Conservation (phyloP, 768 basidiomycete genomes). For the Xerocomellus amylosporus region DNA sequence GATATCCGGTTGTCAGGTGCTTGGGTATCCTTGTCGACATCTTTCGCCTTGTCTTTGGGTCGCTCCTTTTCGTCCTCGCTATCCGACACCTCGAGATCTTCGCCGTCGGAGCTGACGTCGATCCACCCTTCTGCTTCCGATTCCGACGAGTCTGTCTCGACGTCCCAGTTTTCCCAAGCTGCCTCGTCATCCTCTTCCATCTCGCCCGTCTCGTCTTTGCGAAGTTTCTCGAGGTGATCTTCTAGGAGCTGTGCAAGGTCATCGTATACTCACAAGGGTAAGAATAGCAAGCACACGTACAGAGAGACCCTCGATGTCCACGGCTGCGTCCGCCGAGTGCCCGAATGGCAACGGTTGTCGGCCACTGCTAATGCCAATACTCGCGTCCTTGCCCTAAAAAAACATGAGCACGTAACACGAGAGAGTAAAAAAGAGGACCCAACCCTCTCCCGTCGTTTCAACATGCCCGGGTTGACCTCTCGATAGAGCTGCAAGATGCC, state of each 20-base stretch:
- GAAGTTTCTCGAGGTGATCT: slow-evolving; percentile 73
- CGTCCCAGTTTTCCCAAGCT: slow-evolving; percentile 89
- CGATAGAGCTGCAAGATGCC: slow-evolving; percentile 87
- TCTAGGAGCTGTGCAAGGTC: slow-evolving; percentile 65
- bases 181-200: slow-evolving; percentile 63
- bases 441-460: slow-evolving; percentile 85
- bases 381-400: slow-evolving; percentile 83
- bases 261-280: neutral
- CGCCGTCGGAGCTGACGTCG: slow-evolving; percentile 67
- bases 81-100: slow-evolving; percentile 74
- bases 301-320: slow-evolving; percentile 86
- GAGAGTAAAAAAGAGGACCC: slow-evolving; percentile 21
- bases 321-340: slow-evolving; percentile 66
- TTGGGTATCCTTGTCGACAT: slow-evolving; percentile 14
- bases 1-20: slow-evolving; percentile 46
- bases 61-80: slow-evolving; percentile 68
- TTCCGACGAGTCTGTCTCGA: slow-evolving; percentile 65
- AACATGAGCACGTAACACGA: neutral
- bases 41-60: slow-evolving; percentile 5
- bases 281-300: slow-evolving; percentile 43
- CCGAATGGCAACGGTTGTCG: slow-evolving; percentile 78
- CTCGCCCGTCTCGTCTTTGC: slow-evolving; percentile 55
- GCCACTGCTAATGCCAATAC: slow-evolving; percentile 66
- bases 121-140: slow-evolving; percentile 75
- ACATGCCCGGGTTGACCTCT: slow-evolving; percentile 92